phyloP scores from a whole-genome alignment of 2,329 filamentous ascomycete genomes.

The Colletotrichum cordylinicola region DNA sequence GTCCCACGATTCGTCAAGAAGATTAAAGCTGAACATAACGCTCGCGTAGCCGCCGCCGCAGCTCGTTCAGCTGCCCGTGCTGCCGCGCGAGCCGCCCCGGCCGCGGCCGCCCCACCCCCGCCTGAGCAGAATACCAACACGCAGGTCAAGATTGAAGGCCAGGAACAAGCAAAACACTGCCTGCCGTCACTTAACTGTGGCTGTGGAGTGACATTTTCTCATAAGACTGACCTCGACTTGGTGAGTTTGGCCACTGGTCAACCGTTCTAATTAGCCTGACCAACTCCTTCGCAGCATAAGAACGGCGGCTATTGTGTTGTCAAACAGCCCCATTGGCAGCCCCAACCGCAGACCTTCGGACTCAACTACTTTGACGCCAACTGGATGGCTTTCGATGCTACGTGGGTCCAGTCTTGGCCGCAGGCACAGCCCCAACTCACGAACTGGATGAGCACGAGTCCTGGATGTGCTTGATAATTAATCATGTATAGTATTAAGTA shows the following conservation, averaged over 20 bases:
- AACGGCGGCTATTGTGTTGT: not conserved
- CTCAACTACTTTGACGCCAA: not conserved
- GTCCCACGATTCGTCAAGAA: conserved; percentile 3
- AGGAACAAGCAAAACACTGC: no score
- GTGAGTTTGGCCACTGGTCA: not conserved
- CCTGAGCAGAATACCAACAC: not conserved
- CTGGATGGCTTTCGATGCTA: not conserved
- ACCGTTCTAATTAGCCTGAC: not conserved
- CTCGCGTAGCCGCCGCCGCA: conserved; percentile 1
- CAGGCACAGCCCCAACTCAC: not conserved
- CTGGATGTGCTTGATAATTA: not conserved
- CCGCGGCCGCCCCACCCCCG: not conserved
- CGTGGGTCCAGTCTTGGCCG: not conserved
- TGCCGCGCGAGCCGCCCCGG: not conserved
- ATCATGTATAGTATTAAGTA: not conserved
- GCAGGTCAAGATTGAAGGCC: not conserved
- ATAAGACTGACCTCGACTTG: not conserved
- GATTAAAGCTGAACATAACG: not conserved
- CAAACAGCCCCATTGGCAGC: not conserved
- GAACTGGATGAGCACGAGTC: not conserved
- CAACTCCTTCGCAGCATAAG: not conserved
- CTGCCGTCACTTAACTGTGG: not conserved
- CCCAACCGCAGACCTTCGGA: not conserved
- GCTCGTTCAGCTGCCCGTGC: not conserved
- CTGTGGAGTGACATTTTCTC: not conserved